Evolutionary conservation across 805 yeast species (phyloP).

Genomic region (Jamesozyma hellenica): DNA sequence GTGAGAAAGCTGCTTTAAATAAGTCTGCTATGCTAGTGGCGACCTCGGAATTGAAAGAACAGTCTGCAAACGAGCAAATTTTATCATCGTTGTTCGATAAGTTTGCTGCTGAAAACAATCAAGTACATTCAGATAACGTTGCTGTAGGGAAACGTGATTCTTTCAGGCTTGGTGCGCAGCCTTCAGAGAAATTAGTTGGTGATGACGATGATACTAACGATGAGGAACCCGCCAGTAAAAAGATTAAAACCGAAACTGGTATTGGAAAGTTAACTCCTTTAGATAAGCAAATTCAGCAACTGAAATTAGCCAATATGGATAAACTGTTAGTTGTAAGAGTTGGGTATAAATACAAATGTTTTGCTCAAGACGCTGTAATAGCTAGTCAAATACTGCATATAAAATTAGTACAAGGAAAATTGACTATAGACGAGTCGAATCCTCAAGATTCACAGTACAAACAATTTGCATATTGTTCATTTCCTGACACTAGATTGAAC

Average conservation of each 20-base stretch:
- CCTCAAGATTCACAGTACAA: slow-evolving; percentile 41
- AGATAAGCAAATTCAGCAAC: slow-evolving; percentile 63
- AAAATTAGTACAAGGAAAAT: slow-evolving; percentile 62
- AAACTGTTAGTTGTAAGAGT: slow-evolving; percentile 74
- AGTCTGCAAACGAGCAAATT: background rate
- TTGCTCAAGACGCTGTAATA: slow-evolving; percentile 69
- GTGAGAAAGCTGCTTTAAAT: too few relatives aligned
- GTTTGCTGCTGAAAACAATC: too few relatives aligned
- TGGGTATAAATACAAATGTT: slow-evolving; percentile 85
- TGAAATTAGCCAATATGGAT: slow-evolving; percentile 53
- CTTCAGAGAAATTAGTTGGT: background rate
- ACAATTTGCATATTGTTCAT: slow-evolving; percentile 71
- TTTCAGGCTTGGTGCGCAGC: background rate
- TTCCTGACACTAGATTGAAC: slow-evolving; percentile 69
- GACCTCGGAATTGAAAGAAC: too few relatives aligned
- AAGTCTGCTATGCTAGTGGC: too few relatives aligned
- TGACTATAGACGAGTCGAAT: slow-evolving; percentile 41
- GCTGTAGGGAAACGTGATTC: slow-evolving; percentile 5
- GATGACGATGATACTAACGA: background rate
- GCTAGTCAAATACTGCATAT: slow-evolving; percentile 62
- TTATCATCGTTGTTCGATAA: too few relatives aligned
- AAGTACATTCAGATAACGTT: too few relatives aligned
- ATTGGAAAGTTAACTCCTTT: slow-evolving; percentile 50
- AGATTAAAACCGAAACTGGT: slow-evolving; percentile 2
- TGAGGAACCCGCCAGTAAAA: background rate